These are phyloP conservation scores for Cerioporus squamosus DNA, from an alignment of 1,284 basidiomycete species.

Conservation along the genomic window DNA sequence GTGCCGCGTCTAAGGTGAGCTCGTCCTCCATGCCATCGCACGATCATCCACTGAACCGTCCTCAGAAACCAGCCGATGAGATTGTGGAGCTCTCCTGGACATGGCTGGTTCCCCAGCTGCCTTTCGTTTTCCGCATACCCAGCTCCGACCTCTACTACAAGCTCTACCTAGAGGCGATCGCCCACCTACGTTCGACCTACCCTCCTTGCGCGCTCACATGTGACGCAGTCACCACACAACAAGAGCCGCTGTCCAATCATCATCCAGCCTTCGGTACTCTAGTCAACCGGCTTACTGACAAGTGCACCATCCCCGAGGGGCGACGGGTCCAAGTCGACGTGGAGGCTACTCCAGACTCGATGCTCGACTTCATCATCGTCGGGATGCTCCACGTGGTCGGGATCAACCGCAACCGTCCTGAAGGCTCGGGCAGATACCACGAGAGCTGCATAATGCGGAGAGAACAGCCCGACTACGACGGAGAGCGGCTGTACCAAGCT, in stretches of 20 bases:
- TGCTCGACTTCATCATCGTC: background rate
- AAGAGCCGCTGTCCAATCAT: background rate
- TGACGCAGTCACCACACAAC: background rate
- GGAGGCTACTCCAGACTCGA: background rate
- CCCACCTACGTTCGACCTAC: background rate
- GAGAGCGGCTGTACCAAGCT: background rate
- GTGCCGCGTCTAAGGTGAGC: too few species aligned
- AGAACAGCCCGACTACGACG: background rate
- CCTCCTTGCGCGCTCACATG: background rate
- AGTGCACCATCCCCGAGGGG: background rate
- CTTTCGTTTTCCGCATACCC: background rate
- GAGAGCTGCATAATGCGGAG: background rate
- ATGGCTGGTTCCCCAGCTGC: background rate
- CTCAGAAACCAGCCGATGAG: background rate
- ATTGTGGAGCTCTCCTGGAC: background rate
- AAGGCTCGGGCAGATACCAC: background rate
- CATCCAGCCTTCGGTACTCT: background rate
- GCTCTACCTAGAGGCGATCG: background rate
- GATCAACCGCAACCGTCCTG: background rate
- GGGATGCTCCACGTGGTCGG: background rate
- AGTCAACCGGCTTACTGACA: background rate
- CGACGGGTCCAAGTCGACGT: background rate
- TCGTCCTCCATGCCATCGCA: too few species aligned
- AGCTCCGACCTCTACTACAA: background rate
- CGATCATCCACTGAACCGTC: too few species aligned